Conservation (phyloP, 352 stramenopile genomes). For the Pythium insidiosum region DNA sequence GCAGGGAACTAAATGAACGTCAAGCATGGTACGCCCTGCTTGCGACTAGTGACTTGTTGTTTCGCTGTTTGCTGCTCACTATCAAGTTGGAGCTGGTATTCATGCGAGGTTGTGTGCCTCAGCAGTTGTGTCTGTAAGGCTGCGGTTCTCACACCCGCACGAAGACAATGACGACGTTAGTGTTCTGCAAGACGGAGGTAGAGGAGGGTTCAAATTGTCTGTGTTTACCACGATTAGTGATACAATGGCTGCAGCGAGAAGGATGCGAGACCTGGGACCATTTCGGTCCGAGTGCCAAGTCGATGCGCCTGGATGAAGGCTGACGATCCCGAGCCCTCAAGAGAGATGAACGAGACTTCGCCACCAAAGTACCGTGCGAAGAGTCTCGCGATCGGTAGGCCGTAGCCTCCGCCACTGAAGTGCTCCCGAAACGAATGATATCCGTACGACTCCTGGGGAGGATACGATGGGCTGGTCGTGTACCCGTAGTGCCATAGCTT, state of each 20-base stretch:
- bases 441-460: constrained; percentile 43
- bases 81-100: no score
- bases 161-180: no score
- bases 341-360: constrained; percentile 97
- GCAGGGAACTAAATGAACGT: no score
- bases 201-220: no score
- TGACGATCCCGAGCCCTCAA: constrained; percentile 97
- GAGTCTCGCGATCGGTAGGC: constrained; percentile 86
- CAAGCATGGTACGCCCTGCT: no score
- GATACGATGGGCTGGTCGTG: constrained; percentile 89
- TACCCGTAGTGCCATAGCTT: constrained; percentile 99
- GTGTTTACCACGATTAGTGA: no score
- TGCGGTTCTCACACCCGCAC: no score
- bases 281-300: constrained; percentile 64
- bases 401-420: constrained; percentile 93
- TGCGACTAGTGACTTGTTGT: no score
- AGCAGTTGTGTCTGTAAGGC: no score
- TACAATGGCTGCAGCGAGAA: constrained; percentile 20
- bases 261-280: constrained; percentile 53
- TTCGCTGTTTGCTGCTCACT: no score
- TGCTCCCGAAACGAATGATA: constrained; percentile 80
- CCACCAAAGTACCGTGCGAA: constrained; percentile 99
- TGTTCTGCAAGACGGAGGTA: no score
- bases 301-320: constrained; percentile 79
- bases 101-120: no score